A percentile compares a stretch with the other conserved stretches of the same genome.
phyloP scores from a whole-genome alignment of 2,329 filamentous ascomycete species.

The Fonsecaea monophora region DNA sequence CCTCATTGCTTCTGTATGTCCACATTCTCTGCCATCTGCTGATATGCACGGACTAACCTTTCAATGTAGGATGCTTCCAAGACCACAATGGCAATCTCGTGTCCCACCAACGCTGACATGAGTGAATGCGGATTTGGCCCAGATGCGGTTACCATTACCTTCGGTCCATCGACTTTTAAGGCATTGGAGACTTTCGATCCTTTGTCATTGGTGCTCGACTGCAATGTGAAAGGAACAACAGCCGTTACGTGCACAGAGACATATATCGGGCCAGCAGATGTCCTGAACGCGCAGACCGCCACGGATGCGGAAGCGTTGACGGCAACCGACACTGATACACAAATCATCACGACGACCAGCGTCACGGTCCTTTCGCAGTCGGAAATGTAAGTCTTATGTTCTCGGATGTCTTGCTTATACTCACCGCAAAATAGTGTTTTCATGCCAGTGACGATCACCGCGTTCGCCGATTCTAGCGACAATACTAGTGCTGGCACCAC shows the following conservation, averaged over 20 bases:
- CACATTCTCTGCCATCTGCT: not conserved
- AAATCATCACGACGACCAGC: slow-evolving; percentile 23
- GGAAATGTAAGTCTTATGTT: slow-evolving; percentile 22
- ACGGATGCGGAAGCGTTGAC: slow-evolving; percentile 13
- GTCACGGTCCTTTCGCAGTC: slow-evolving; percentile 21
- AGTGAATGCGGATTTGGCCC: slow-evolving; percentile 30
- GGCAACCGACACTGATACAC: slow-evolving; percentile 18
- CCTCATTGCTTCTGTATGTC: slow-evolving; percentile 29
- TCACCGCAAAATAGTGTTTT: slow-evolving; percentile 7
- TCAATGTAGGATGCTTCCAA: slow-evolving; percentile 26
- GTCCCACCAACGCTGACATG: slow-evolving; percentile 24
- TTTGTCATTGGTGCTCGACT: slow-evolving; percentile 29
- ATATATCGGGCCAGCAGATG: slow-evolving; percentile 29
- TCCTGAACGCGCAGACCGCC: slow-evolving; percentile 14
- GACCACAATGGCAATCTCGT: slow-evolving; percentile 35
- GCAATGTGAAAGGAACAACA: slow-evolving; percentile 34
- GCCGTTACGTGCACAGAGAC: slow-evolving; percentile 33
- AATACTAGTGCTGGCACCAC: slow-evolving; percentile 6
- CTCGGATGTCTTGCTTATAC: not conserved
- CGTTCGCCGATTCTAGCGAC: slow-evolving; percentile 10
- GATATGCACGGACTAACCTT: slow-evolving; percentile 1
- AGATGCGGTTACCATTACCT: slow-evolving; percentile 34
- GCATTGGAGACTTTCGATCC: slow-evolving; percentile 24
- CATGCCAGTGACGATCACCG: slow-evolving; percentile 26
- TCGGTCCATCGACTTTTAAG: slow-evolving; percentile 32